Evolutionary conservation across 148 eudicot species (phyloP).

Genomic region (Spergularia bocconei): DNA sequence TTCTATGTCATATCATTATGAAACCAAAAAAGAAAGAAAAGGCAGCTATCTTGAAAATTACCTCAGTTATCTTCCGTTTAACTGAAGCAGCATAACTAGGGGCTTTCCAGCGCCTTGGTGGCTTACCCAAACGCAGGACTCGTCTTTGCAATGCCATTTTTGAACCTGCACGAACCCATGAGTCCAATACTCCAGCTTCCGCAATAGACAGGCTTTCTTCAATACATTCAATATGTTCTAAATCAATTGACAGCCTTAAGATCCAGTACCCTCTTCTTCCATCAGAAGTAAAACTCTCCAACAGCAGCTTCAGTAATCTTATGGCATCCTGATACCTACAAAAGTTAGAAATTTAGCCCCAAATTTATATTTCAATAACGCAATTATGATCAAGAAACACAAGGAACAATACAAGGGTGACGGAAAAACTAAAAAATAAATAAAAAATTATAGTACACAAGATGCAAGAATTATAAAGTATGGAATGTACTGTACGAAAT

Average conservation of each 20-base stretch:
- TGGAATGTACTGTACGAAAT: neutral
- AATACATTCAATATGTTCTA: constrained; percentile 70
- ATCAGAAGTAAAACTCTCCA: constrained; percentile 48
- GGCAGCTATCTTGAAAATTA: constrained; percentile 21
- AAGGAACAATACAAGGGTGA: neutral
- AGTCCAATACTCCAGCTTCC: constrained; percentile 70
- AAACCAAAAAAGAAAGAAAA: neutral
- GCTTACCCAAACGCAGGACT: constrained; percentile 77
- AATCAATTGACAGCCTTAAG: constrained; percentile 77
- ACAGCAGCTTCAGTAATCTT: constrained; percentile 55
- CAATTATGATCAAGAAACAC: neutral
- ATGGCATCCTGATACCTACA: constrained; percentile 77
- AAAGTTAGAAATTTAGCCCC: constrained; percentile 6
- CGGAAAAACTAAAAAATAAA: neutral
- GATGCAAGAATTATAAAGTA: neutral
- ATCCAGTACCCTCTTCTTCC: constrained; percentile 98
- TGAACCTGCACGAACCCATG: constrained; percentile 95
- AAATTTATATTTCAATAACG: neutral
- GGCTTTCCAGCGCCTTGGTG: constrained; percentile 93
- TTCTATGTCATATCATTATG: neutral
- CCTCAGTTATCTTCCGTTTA: constrained; percentile 79
- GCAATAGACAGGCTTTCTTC: constrained; percentile 81
- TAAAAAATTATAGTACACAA: no score
- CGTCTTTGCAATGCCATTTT: constrained; percentile 83
- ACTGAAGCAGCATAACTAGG: constrained; percentile 71